phyloP scores from a whole-genome alignment of 768 basidiomycete genomes.

The Lactifluus subvellereus region DNA sequence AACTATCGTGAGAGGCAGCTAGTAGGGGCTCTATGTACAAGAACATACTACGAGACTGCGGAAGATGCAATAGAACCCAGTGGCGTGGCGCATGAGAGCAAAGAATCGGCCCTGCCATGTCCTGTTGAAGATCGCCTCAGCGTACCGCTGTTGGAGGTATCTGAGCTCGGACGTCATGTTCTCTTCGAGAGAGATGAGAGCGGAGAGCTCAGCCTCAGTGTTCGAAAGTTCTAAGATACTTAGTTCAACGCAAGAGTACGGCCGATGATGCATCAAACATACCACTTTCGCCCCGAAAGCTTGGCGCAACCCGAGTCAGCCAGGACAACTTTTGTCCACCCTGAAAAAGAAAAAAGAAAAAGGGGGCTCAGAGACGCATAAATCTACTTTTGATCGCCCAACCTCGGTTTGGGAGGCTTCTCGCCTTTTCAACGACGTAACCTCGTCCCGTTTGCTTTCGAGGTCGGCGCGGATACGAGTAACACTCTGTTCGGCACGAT shows the following conservation, averaged over 20 bases:
- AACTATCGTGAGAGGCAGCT: background rate
- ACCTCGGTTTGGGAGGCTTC: slow-evolving; percentile 29
- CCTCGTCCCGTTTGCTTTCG: slow-evolving; percentile 33
- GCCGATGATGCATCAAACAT: background rate
- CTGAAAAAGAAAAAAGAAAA: slow-evolving; percentile 13
- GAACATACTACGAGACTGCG: slow-evolving; percentile 35
- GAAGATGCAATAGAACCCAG: slow-evolving; percentile 23
- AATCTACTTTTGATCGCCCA: background rate
- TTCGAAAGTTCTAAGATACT: slow-evolving; percentile 24
- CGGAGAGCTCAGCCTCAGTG: slow-evolving; percentile 17
- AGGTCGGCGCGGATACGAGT: slow-evolving; percentile 58
- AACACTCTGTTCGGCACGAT: slow-evolving; percentile 52
- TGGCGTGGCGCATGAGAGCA: slow-evolving; percentile 17
- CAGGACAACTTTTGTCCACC: slow-evolving; percentile 31
- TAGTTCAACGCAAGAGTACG: background rate
- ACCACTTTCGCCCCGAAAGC: slow-evolving; percentile 43
- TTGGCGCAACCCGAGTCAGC: slow-evolving; percentile 46
- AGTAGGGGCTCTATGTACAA: background rate
- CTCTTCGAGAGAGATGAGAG: slow-evolving; percentile 18
- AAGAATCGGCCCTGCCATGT: slow-evolving; percentile 20
- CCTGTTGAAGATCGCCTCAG: slow-evolving; percentile 12
- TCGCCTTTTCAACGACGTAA: slow-evolving; percentile 27
- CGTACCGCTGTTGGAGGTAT: slow-evolving; percentile 14
- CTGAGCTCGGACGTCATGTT: slow-evolving; percentile 19
- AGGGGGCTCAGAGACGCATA: background rate